These are phyloP conservation scores for Tubosaeta sp. DNA, from an alignment of 768 basidiomycete species.

Conservation along the genomic window DNA sequence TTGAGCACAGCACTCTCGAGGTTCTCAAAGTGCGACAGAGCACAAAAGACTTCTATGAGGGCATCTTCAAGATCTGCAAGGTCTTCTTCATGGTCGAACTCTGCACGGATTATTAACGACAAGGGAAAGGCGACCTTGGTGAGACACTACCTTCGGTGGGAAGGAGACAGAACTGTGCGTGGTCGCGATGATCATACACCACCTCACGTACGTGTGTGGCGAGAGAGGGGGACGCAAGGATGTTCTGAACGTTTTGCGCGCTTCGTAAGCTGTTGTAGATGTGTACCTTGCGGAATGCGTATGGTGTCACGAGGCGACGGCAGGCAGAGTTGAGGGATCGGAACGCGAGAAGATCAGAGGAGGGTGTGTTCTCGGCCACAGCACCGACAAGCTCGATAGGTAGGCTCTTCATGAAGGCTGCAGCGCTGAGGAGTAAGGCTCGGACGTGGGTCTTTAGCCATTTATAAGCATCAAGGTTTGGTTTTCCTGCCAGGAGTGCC, in stretches of 20 bases:
- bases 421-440: too few species aligned
- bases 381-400: constrained; percentile 27
- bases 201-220: constrained; percentile 23
- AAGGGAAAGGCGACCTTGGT: too few species aligned
- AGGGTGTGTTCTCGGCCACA: constrained; percentile 20
- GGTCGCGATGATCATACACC: constrained; percentile 28
- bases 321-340: constrained; percentile 27
- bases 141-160: constrained; percentile 12
- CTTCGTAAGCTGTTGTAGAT: constrained; percentile 25
- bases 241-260: constrained; percentile 20
- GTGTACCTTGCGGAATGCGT: constrained; percentile 19
- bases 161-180: constrained; percentile 21
- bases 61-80: constrained; percentile 30
- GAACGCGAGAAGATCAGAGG: constrained; percentile 27
- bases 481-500: too few species aligned
- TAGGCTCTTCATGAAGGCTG: constrained; percentile 21
- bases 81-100: constrained; percentile 21
- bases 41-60: constrained; percentile 24
- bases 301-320: constrained; percentile 24
- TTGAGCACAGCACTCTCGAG: constrained; percentile 23
- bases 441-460: not conserved
- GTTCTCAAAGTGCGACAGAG: constrained; percentile 16
- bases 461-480: too few species aligned
- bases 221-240: constrained; percentile 20
- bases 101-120: constrained; percentile 6